Base-by-base conservation (phyloP, 306 rosid genomes). In the Pachyrhizus erosus region DNA sequence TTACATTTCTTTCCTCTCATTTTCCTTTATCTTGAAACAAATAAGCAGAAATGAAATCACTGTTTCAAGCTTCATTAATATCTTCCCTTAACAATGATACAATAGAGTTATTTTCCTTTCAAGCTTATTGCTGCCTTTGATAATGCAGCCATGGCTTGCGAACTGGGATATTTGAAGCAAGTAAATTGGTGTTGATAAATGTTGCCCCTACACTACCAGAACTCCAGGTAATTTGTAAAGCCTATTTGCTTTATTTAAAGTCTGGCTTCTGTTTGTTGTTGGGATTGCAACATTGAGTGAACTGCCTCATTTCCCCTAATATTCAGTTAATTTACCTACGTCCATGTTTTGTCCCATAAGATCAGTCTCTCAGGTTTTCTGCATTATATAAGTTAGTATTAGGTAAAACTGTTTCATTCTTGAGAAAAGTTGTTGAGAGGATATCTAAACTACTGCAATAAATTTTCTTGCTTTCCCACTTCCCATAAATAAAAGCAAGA, bases 111-210 rank as follows among this genome's bases (percentile, higher is more conserved):
- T 76, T 54, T 68, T 31, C 75, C 80, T 80, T 42, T 43, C 23
- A 27, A 80, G 82, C 85, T 92, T 24, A 91, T 77, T 77, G 26
- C 39, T 52, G 78, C 79, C 73, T 82, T 82, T 89, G 74, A 67
- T 55, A 51, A 82, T 93, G 88, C 87, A 96, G 99, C 89, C 99
- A 96, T 84, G 99, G 97, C 43, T 82, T 96, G 84, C 97, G 99
- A 79, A 96, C 99, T 84, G 99, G 99, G 87, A 90, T 96, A 81
- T 94, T 89, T 88, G 99, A 96, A 90, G 98, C 97, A 42, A 96
- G 97, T 87, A 92, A 90, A 89, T 87, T 94, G 80, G 85, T 96
- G 71, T 80, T 96, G 80, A 79, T 92, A 88, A 92, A 96, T 85
- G 31, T 96, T 82, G 97, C 98, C 80, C 99, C 99, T 24, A 90